Evolutionary conservation across 257 asterid species (phyloP).

Genomic region (Capsicum rhomboideum): DNA sequence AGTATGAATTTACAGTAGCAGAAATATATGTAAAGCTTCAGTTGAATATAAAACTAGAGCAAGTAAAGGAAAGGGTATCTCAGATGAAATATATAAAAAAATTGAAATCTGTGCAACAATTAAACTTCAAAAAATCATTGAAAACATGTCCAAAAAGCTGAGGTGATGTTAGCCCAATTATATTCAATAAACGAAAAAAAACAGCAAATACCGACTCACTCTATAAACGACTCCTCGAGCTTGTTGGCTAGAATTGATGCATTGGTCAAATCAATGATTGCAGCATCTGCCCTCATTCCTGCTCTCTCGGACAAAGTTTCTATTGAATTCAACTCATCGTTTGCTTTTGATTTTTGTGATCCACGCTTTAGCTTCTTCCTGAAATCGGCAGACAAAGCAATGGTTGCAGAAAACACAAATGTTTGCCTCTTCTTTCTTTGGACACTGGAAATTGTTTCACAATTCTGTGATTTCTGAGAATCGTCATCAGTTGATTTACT

Average conservation of each 20-base stretch:
- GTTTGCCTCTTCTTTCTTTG: slow-evolving; percentile 95
- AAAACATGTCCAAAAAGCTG: neutral
- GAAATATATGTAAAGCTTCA: neutral
- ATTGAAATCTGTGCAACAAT: neutral
- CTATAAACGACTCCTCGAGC: slow-evolving; percentile 81
- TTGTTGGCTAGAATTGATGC: slow-evolving; percentile 75
- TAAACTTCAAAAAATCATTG: neutral
- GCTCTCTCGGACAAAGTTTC: slow-evolving; percentile 89
- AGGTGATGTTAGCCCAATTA: neutral
- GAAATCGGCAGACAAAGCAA: slow-evolving; percentile 84
- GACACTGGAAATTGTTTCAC: slow-evolving; percentile 51
- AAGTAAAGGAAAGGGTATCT: neutral
- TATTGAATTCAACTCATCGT: slow-evolving; percentile 65
- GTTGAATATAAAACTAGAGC: neutral
- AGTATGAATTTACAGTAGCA: neutral
- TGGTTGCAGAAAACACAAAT: slow-evolving; percentile 93
- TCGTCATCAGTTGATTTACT: slow-evolving; percentile 46
- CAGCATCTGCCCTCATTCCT: slow-evolving; percentile 84
- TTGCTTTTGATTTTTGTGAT: slow-evolving; percentile 36
- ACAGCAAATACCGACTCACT: slow-evolving; percentile 39
- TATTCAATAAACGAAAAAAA: neutral
- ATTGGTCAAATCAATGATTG: slow-evolving; percentile 82
- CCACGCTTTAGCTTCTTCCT: slow-evolving; percentile 88
- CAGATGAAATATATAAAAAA: neutral
- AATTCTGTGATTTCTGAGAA: slow-evolving; percentile 42